phyloP scores from a whole-genome alignment of 345 rosid species.

The Hypericum perforatum region DNA sequence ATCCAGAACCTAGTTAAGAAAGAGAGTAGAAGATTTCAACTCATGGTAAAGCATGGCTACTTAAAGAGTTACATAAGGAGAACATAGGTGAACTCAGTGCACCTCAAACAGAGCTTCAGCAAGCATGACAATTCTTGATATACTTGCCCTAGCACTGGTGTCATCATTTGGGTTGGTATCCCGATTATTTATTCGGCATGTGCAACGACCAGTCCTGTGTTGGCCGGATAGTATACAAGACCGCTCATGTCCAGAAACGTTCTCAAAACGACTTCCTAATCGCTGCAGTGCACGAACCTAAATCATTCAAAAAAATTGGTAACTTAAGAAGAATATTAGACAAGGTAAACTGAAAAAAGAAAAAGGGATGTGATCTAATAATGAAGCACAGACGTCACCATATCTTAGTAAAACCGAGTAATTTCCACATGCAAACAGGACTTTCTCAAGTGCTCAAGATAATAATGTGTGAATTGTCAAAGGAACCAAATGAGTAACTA shows the following conservation, averaged over 20 bases:
- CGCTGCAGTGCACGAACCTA: constrained; percentile 95
- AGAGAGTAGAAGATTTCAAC: constrained; percentile 17
- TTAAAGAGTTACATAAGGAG: constrained; percentile 1
- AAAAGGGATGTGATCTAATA: neutral
- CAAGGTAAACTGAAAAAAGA: neutral
- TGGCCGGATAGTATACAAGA: constrained; percentile 84
- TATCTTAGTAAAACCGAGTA: no score
- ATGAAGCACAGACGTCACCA: no score
- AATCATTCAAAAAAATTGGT: constrained; percentile 4
- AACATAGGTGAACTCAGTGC: constrained; percentile 1
- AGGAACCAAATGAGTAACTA: no score
- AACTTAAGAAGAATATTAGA: constrained; percentile 6
- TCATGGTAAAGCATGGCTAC: neutral
- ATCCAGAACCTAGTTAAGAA: constrained; percentile 78
- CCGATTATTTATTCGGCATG: constrained; percentile 51
- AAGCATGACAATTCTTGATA: constrained; percentile 92
- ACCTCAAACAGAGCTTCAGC: constrained; percentile 99
- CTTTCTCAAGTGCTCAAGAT: no score
- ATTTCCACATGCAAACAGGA: no score
- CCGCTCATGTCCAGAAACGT: constrained; percentile 76
- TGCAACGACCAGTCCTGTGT: constrained; percentile 73
- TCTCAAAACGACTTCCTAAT: constrained; percentile 85
- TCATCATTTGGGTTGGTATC: constrained; percentile 51
- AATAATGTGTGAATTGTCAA: no score
- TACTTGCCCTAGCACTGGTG: constrained; percentile 78